Evolutionary conservation across 805 yeast species (phyloP).

Genomic region (Wickerhamiella occidentalis): DNA sequence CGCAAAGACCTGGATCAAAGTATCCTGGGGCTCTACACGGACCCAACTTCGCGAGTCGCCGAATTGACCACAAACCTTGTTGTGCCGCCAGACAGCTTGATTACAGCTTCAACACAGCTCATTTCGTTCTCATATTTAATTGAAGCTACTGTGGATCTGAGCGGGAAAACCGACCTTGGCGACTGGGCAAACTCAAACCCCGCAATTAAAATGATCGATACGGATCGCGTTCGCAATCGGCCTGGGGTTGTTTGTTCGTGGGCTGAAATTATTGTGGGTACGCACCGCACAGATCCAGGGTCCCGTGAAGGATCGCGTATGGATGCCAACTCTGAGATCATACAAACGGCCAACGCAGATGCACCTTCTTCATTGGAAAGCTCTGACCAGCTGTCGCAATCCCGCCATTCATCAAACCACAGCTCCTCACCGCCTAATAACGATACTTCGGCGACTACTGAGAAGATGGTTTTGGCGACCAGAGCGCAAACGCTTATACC

Average conservation of each 20-base stretch:
- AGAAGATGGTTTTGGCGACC: constrained; percentile 5
- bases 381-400: background rate
- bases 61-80: constrained; percentile 50
- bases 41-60: constrained; percentile 46
- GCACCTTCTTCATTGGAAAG: constrained; percentile 8
- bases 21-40: constrained; percentile 66
- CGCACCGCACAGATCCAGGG: constrained; percentile 35
- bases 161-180: constrained; percentile 40
- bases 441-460: background rate
- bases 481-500: constrained; percentile 8
- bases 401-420: background rate
- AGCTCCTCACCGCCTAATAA: background rate
- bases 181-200: constrained; percentile 18
- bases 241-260: constrained; percentile 73
- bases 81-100: constrained; percentile 77
- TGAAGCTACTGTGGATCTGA: constrained; percentile 71
- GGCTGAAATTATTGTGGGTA: constrained; percentile 70
- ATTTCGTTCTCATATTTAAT: constrained; percentile 76
- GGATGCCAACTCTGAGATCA: constrained; percentile 2
- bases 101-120: constrained; percentile 60
- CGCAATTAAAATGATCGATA: constrained; percentile 38
- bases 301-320: background rate
- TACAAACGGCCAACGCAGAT: constrained; percentile 6
- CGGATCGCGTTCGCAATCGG: constrained; percentile 62
- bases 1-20: constrained; percentile 74